Evolutionary conservation across 345 rosid genomes (phyloP).

Genomic region (Noccaea caerulescens): DNA sequence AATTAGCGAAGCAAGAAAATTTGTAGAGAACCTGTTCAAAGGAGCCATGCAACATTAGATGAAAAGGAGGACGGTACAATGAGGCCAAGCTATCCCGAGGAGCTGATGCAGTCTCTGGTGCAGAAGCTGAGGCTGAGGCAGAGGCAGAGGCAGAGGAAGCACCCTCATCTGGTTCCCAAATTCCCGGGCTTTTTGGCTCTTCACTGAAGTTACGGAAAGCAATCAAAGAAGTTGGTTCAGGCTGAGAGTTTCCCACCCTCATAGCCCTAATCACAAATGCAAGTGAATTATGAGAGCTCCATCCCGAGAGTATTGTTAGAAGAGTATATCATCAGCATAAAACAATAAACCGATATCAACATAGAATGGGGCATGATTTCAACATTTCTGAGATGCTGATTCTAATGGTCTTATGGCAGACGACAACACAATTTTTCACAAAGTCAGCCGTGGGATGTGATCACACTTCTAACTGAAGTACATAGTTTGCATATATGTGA

Average conservation of each 20-base stretch:
- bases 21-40: slow-evolving; percentile 73
- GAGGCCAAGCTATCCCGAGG: slow-evolving; percentile 94
- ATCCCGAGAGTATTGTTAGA: slow-evolving; percentile 5
- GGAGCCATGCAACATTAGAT: slow-evolving; percentile 82
- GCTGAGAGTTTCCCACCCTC: slow-evolving; percentile 54
- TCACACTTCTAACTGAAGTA: slow-evolving; percentile 1
- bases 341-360: not conserved
- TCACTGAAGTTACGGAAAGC: slow-evolving; percentile 92
- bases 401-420: not conserved
- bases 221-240: slow-evolving; percentile 62
- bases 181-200: slow-evolving; percentile 83
- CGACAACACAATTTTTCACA: not conserved
- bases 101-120: slow-evolving; percentile 38
- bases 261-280: slow-evolving; percentile 51
- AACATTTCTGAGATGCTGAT: not conserved
- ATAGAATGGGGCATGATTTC: not conserved
- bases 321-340: slow-evolving; percentile 7
- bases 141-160: slow-evolving; percentile 43
- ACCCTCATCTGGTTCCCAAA: slow-evolving; percentile 61
- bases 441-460: not conserved
- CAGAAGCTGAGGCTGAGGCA: slow-evolving; percentile 35
- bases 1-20: not conserved
- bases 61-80: slow-evolving; percentile 90
- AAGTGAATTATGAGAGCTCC: slow-evolving; percentile 27
- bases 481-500: not conserved